Percentiles rank a stretch among this genome's conserved stretches.
Evolutionary conservation across 2,329 filamentous ascomycete species (phyloP).

Genomic region (Hymenoscyphus salicellus): DNA sequence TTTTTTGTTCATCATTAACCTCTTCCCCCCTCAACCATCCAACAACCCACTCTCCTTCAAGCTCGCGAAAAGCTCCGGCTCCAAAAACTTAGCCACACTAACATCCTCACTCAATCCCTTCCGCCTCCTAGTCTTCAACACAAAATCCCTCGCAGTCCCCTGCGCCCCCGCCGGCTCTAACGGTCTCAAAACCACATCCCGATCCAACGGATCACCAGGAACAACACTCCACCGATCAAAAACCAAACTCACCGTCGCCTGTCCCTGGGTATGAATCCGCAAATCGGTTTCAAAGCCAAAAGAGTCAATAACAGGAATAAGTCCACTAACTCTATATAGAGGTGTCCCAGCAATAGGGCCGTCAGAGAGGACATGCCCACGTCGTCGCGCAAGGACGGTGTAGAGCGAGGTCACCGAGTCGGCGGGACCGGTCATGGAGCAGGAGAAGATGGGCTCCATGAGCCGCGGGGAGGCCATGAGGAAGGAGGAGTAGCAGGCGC

Average conservation of each 20-base stretch:
- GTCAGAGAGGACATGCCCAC: slow-evolving; percentile 92
- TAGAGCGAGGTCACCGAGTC: slow-evolving; percentile 87
- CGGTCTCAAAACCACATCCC: slow-evolving; percentile 74
- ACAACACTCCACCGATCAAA: slow-evolving; percentile 97
- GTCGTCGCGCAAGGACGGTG: slow-evolving; percentile 81
- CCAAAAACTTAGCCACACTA: slow-evolving; percentile 91
- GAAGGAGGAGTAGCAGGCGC: slow-evolving; percentile 93
- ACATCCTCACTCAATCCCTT: slow-evolving; percentile 97
- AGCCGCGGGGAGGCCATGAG: slow-evolving; percentile 93
- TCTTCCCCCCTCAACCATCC: slow-evolving; percentile 48
- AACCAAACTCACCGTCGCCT: slow-evolving; percentile 83
- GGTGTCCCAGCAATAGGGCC: slow-evolving; percentile 92
- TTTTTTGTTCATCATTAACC: slow-evolving; percentile 7
- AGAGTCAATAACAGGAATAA: slow-evolving; percentile 93
- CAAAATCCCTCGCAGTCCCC: slow-evolving; percentile 90
- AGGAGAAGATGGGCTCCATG: slow-evolving; percentile 94
- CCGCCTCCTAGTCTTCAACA: slow-evolving; percentile 87
- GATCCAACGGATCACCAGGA: slow-evolving; percentile 90
- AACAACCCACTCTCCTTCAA: slow-evolving; percentile 86
- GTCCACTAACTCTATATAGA: slow-evolving; percentile 83
- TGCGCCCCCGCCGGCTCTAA: slow-evolving; percentile 85
- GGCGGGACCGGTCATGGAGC: slow-evolving; percentile 88
- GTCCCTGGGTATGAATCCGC: slow-evolving; percentile 90
- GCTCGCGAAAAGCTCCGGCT: slow-evolving; percentile 87
- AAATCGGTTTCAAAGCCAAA: slow-evolving; percentile 98